Conservation (phyloP, 2,329 filamentous ascomycete species). For the Tolypocladium cylindrosporum region DNA sequence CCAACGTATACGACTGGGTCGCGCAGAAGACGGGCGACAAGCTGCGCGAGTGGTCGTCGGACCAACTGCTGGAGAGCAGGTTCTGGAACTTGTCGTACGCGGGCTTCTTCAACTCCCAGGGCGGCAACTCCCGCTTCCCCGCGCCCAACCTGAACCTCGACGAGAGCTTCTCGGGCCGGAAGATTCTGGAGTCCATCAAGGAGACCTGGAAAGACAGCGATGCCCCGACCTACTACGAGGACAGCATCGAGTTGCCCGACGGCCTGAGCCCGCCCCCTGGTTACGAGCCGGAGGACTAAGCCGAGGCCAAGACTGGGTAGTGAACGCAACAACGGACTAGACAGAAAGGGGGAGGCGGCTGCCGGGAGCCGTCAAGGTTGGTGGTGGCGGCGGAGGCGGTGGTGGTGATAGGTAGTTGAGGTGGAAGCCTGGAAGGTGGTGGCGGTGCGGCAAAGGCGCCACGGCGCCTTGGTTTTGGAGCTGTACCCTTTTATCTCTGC, state of each 20-base stretch:
- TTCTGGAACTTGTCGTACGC: slow-evolving; percentile 46
- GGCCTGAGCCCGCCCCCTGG: slow-evolving; percentile 31
- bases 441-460: too few relatives aligned
- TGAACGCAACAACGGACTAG: background rate
- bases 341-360: background rate
- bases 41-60: slow-evolving; percentile 25
- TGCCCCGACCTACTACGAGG: slow-evolving; percentile 31
- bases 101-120: slow-evolving; percentile 31
- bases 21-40: slow-evolving; percentile 50
- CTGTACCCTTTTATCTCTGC: too few relatives aligned
- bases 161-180: slow-evolving; percentile 19
- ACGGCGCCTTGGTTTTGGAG: background rate
- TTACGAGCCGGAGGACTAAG: slow-evolving; percentile 15
- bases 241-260: slow-evolving; percentile 28
- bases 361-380: background rate
- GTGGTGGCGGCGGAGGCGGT: too few relatives aligned
- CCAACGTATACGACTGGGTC: slow-evolving; percentile 57
- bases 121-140: slow-evolving; percentile 24
- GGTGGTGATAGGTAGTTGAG: too few relatives aligned
- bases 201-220: slow-evolving; percentile 25
- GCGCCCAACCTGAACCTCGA: slow-evolving; percentile 28
- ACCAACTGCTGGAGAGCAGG: slow-evolving; percentile 25
- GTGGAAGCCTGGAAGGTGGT: too few relatives aligned
- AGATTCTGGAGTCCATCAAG: slow-evolving; percentile 27
- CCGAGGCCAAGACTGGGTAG: background rate